These are phyloP conservation scores for Agapanthus africanus DNA, from an alignment of 106 monocot genomes.

Conservation along the genomic window DNA sequence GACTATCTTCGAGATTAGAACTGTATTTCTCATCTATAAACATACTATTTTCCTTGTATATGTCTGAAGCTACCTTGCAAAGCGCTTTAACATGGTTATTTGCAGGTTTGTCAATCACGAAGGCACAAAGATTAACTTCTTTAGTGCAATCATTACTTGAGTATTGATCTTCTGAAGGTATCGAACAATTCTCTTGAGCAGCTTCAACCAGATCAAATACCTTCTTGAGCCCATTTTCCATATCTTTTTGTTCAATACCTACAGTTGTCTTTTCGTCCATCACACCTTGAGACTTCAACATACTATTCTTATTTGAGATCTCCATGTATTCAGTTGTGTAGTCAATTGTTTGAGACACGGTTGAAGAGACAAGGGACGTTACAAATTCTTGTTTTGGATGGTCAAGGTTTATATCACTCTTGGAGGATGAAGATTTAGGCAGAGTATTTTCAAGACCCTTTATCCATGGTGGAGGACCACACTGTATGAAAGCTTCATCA, in stretches of 20 bases:
- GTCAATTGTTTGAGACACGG: not conserved
- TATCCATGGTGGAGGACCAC: not conserved
- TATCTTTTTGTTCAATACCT: not conserved
- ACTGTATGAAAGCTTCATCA: conserved; percentile 9
- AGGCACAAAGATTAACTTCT: not conserved
- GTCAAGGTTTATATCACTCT: not conserved
- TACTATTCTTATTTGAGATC: not conserved
- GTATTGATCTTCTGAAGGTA: not conserved
- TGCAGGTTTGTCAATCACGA: not conserved
- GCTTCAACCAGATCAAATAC: not conserved
- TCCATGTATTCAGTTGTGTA: not conserved
- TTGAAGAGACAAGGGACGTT: not conserved
- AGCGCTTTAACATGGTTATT: not conserved
- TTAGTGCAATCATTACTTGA: not conserved
- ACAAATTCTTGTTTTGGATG: conserved; percentile 6
- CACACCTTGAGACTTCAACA: not conserved
- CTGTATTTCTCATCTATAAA: not conserved
- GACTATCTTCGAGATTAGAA: not conserved
- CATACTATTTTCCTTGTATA: not conserved
- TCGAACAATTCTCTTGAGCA: not conserved
- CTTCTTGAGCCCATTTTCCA: not conserved
- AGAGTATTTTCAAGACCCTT: not conserved
- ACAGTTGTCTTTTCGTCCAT: no score
- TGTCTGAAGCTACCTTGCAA: not conserved
- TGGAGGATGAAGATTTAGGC: conserved; percentile 4